Percentiles rank a stretch among this genome's conserved stretches.
Conservation (phyloP, 306 rosid species). For the Vigna trinervia region DNA sequence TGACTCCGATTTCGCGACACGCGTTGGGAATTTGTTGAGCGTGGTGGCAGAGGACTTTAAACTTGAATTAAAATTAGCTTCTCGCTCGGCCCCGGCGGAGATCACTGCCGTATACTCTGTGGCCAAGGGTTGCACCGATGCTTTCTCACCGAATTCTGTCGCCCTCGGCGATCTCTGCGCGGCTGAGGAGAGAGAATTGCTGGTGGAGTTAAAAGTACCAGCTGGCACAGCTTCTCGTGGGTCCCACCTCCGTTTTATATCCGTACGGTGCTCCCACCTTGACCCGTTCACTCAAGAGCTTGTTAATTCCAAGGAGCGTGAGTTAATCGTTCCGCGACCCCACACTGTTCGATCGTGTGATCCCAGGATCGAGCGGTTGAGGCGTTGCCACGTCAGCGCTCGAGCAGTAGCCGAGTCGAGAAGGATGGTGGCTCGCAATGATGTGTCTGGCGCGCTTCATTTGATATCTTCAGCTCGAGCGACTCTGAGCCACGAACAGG, state of each 20-base stretch:
- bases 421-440: conserved; percentile 56
- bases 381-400: conserved; percentile 63
- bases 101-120: conserved; percentile 67
- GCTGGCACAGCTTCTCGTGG: conserved; percentile 47
- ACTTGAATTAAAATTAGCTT: conserved; percentile 56
- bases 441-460: conserved; percentile 62
- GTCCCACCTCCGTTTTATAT: conserved; percentile 54
- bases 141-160: conserved; percentile 45
- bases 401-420: conserved; percentile 79
- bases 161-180: conserved; percentile 61
- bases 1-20: conserved; percentile 53
- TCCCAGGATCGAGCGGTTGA: conserved; percentile 57
- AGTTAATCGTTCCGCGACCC: conserved; percentile 61
- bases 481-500: conserved; percentile 47
- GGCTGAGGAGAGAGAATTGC: conserved; percentile 70
- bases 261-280: conserved; percentile 63
- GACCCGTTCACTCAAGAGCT: conserved; percentile 68
- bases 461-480: conserved; percentile 71
- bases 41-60: conserved; percentile 69
- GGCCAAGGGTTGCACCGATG: conserved; percentile 43
- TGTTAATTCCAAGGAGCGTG: conserved; percentile 56
- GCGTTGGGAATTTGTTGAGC: conserved; percentile 54
- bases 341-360: conserved; percentile 60
- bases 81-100: conserved; percentile 46
- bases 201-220: conserved; percentile 71